Evolutionary conservation across 805 yeast genomes (phyloP).

Genomic region (Metschnikowia henanensis): DNA sequence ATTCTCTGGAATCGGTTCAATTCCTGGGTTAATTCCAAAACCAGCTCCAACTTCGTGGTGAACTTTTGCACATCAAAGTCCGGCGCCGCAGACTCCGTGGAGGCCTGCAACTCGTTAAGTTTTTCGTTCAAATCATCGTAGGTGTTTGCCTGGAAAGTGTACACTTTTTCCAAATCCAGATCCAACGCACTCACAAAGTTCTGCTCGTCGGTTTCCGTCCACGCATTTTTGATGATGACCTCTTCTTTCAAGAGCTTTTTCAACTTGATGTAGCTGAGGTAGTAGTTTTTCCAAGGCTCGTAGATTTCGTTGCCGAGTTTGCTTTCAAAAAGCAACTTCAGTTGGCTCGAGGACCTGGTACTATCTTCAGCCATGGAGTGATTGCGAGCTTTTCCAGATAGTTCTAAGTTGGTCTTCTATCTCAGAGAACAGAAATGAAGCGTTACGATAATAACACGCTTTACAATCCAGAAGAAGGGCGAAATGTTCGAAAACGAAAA

Average conservation of each 20-base stretch:
- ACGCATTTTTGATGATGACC: constrained; percentile 45
- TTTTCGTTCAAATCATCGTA: constrained; percentile 67
- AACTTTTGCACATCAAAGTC: constrained; percentile 59
- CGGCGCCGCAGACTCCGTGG: constrained; percentile 40
- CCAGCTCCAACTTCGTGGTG: constrained; percentile 69
- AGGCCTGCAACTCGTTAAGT: constrained; percentile 62
- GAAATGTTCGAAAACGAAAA: no score
- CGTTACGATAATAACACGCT: neutral
- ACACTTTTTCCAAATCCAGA: constrained; percentile 72
- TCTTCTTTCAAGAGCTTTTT: constrained; percentile 72
- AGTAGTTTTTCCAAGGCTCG: constrained; percentile 83
- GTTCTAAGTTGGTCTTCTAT: no score
- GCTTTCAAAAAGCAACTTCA: constrained; percentile 79
- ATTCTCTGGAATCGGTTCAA: constrained; percentile 87
- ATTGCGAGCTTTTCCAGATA: neutral
- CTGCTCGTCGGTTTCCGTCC: constrained; percentile 75
- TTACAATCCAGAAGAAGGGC: no score
- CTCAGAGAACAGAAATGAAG: no score
- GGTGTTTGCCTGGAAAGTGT: constrained; percentile 64
- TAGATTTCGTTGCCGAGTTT: constrained; percentile 79
- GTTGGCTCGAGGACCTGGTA: neutral
- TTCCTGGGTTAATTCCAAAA: constrained; percentile 74
- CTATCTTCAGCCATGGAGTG: constrained; percentile 1
- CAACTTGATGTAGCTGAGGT: constrained; percentile 63
- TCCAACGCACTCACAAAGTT: constrained; percentile 67